phyloP scores from a whole-genome alignment of 1,284 basidiomycete genomes.

The Melampsora americana region DNA sequence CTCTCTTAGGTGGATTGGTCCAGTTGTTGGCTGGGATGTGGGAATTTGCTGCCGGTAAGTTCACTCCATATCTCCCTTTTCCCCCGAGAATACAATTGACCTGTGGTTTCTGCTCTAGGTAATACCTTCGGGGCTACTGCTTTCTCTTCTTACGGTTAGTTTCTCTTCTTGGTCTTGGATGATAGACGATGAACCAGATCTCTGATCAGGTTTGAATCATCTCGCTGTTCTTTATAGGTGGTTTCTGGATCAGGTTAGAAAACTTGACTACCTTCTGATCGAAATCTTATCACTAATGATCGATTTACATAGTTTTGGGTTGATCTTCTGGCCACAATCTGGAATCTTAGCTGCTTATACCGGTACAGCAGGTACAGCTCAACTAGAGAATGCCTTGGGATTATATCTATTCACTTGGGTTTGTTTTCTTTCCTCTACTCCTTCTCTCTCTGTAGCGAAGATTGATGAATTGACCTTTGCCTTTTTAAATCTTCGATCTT shows the following conservation, averaged over 20 bases:
- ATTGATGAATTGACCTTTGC: not conserved
- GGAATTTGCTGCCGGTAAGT: slow-evolving; percentile 52
- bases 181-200: not conserved
- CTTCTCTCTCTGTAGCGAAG: not conserved
- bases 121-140: slow-evolving; percentile 65
- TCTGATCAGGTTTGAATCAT: not conserved
- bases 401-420: slow-evolving; percentile 55
- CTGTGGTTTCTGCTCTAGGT: slow-evolving; percentile 63
- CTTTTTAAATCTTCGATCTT: slow-evolving; percentile 49
- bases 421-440: not conserved
- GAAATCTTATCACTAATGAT: not conserved
- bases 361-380: slow-evolving; percentile 47
- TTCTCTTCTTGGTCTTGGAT: not conserved
- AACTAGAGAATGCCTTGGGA: slow-evolving; percentile 58
- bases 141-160: slow-evolving; percentile 37
- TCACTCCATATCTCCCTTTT: not conserved
- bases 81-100: not conserved
- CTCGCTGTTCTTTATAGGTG: slow-evolving; percentile 57
- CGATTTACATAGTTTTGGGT: slow-evolving; percentile 46
- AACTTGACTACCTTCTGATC: not conserved
- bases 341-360: slow-evolving; percentile 58
- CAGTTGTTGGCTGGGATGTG: slow-evolving; percentile 63
- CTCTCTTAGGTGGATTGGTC: slow-evolving; percentile 66
- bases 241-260: slow-evolving; percentile 57
- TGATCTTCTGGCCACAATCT: slow-evolving; percentile 53